Conservation (phyloP, 192 early-diverging fungal species). For the Dissophora globulifera region DNA sequence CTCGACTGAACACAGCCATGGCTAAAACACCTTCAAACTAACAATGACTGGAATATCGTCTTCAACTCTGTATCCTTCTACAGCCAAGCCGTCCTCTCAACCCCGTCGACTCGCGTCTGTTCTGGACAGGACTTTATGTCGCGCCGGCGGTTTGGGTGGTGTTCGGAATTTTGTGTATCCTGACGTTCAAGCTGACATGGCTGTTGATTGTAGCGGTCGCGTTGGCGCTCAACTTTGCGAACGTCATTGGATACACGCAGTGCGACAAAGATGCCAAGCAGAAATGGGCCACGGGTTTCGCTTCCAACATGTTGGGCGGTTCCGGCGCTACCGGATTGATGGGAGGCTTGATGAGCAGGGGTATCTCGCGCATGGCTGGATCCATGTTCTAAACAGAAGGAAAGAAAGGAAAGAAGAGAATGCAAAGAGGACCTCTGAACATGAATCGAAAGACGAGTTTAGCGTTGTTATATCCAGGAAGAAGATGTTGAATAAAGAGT, state of each 20-base stretch:
- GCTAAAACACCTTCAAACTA: too few species aligned
- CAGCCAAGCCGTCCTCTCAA: slow-evolving; percentile 80
- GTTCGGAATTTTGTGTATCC: slow-evolving; percentile 80
- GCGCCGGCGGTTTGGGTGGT: slow-evolving; percentile 86
- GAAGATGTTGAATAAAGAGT: not conserved
- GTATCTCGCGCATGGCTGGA: slow-evolving; percentile 47
- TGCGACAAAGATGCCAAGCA: slow-evolving; percentile 93
- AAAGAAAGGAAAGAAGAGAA: too few species aligned
- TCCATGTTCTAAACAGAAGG: slow-evolving; percentile 31
- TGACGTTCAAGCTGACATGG: slow-evolving; percentile 83
- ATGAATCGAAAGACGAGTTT: too few species aligned
- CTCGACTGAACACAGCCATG: not conserved
- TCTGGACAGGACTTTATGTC: slow-evolving; percentile 92
- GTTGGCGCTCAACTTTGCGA: slow-evolving; percentile 86
- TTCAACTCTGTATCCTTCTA: too few species aligned
- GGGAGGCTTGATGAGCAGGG: slow-evolving; percentile 49
- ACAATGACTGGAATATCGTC: too few species aligned
- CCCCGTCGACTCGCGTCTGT: slow-evolving; percentile 88
- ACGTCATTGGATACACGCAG: slow-evolving; percentile 93
- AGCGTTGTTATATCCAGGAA: too few species aligned
- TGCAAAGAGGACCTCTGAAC: too few species aligned
- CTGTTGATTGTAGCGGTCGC: slow-evolving; percentile 89
- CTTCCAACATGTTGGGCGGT: slow-evolving; percentile 66
- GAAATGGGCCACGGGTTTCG: slow-evolving; percentile 75
- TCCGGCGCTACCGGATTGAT: slow-evolving; percentile 45